Conservation (phyloP, 371 early-diverging fungal species). For the Apophysomyces elegans region DNA sequence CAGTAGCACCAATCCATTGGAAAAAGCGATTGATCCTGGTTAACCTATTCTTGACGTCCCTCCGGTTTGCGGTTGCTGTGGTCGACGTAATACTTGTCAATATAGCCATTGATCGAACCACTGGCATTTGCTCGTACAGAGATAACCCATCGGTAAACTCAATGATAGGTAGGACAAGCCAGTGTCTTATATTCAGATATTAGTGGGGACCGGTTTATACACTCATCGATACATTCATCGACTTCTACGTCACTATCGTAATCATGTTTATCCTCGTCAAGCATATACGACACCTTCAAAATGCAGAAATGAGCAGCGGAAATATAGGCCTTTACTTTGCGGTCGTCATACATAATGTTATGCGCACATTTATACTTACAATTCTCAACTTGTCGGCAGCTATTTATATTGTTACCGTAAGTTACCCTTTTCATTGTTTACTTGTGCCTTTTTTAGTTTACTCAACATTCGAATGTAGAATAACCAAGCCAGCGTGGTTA, state of each 20-base stretch:
- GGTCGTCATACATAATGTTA: constrained; percentile 38
- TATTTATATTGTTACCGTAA: constrained; percentile 40
- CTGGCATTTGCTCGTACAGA: constrained; percentile 1
- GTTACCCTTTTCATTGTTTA: neutral
- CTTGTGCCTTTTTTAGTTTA: neutral
- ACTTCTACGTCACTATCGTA: constrained; percentile 43
- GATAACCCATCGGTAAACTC: neutral
- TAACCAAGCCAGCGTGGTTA: constrained; percentile 20
- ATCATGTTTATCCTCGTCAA: constrained; percentile 33
- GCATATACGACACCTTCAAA: constrained; percentile 35
- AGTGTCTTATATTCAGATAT: neutral
- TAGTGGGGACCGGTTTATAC: constrained; percentile 55
- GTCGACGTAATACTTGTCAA: constrained; percentile 31
- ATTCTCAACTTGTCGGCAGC: constrained; percentile 40
- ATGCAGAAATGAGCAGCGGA: constrained; percentile 20
- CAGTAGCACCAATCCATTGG: constrained; percentile 34
- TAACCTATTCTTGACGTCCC: constrained; percentile 13
- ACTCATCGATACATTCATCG: constrained; percentile 40
- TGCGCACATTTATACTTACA: constrained; percentile 37
- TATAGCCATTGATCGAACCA: constrained; percentile 4
- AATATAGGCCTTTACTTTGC: constrained; percentile 38
- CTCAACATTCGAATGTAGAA: constrained; percentile 5
- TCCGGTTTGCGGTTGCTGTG: constrained; percentile 33
- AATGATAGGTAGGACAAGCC: neutral
- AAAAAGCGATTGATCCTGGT: constrained; percentile 13